A percentile compares a stretch with the other conserved stretches of the same genome.
phyloP scores from a whole-genome alignment of 305 asterid genomes.

The Monarda citriodora region DNA sequence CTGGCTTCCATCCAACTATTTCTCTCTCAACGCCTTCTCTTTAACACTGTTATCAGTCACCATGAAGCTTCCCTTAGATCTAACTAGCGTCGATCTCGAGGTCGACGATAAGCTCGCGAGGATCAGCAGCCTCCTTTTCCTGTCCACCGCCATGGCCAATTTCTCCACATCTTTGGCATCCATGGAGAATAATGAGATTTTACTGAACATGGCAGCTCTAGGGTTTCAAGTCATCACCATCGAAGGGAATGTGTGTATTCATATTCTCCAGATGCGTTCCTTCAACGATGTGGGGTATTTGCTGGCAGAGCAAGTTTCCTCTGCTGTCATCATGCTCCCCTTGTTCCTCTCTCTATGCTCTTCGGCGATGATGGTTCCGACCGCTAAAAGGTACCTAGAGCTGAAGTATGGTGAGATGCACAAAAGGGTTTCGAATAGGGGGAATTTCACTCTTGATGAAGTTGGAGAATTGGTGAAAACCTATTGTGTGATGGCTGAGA shows the following conservation, averaged over 20 bases:
- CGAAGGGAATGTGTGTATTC: constrained; percentile 10
- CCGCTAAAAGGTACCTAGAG: constrained; percentile 11
- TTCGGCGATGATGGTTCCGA: neutral
- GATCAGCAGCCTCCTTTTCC: constrained; percentile 3
- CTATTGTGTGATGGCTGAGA: constrained; percentile 36
- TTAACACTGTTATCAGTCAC: constrained; percentile 31
- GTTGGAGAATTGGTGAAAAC: constrained; percentile 13
- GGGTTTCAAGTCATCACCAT: constrained; percentile 23
- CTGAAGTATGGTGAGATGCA: constrained; percentile 24
- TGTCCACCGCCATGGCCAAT: constrained; percentile 23
- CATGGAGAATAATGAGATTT: constrained; percentile 20
- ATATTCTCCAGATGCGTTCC: neutral
- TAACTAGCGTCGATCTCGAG: neutral
- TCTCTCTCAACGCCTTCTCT: constrained; percentile 36
- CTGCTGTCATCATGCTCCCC: neutral
- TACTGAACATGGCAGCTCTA: constrained; percentile 16
- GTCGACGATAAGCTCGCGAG: neutral
- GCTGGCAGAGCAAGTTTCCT: constrained; percentile 2
- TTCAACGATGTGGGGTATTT: neutral
- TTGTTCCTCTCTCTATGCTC: neutral
- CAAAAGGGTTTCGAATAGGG: neutral
- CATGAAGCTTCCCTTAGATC: constrained; percentile 33
- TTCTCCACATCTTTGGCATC: constrained; percentile 25
- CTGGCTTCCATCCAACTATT: constrained; percentile 38
- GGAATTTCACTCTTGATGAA: neutral